Base-by-base conservation (phyloP, 1,139 yeast species). In the Suhomyces choctaworum region DNA sequence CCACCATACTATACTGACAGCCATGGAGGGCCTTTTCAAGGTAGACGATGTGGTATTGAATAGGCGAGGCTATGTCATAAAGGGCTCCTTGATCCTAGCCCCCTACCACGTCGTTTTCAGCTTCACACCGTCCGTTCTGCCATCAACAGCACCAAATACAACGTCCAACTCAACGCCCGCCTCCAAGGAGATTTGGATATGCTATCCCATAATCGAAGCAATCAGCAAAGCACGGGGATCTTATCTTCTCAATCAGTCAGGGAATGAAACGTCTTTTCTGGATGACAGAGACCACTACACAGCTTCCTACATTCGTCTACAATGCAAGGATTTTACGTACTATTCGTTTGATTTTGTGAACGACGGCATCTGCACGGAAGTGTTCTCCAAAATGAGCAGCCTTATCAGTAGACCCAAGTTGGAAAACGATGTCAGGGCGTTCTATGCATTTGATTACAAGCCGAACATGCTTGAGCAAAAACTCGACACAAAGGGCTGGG, bases 301-400 rank as follows among this genome's bases (percentile, higher is more conserved):
- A 42, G 76, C 73, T 28, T 76, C 73, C 32, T 73, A 66, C 43
- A 66, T 92, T 32, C 75, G 95, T 31, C 59, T 92, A 10, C 76
- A 80, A 29, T 87, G 97, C 53, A 80, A 88, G 45, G 97, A 92
- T 57, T 92, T 88, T 59, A 83, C 92, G n/a, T 85, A 77, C 50
- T 68, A 89, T 37, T 80, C 95, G 14, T 73, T 92, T 51, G 92
- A 86, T 54, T 86, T 92, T 55, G 58, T 58, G 20, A 72, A 74
- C 48, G 82, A 80, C 34, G 50, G 62, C 11, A 70, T 76, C 17
- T 84, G 95, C 38, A 64, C 64, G 21, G 94, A 84, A 39, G 95
- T 82, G 2, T 88, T 73, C 53, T 84, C 81, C 27, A 79, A 85
- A 39, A 66, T 92, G 36, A 73, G 85, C 63, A 74, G 73, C 30